Evolutionary conservation across 2,329 filamentous ascomycete genomes (phyloP).

Genomic region (Stagonosporopsis cucurbitacearum): DNA sequence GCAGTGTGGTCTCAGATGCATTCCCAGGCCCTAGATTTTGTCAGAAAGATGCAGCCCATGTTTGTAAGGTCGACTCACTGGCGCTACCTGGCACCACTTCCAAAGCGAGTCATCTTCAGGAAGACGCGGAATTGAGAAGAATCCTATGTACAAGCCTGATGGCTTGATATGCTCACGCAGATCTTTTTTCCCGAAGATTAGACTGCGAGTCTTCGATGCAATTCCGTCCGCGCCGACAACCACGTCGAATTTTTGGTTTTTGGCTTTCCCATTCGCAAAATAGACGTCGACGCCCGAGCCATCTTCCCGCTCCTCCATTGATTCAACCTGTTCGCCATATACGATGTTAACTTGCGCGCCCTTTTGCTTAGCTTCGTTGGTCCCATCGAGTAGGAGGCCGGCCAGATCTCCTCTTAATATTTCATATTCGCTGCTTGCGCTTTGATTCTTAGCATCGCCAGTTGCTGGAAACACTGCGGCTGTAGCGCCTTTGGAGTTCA

Average conservation of each 20-base stretch:
- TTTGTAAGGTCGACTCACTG: background rate
- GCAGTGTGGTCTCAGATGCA: conserved; percentile 38
- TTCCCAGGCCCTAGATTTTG: conserved; percentile 20
- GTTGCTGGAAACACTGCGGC: conserved; percentile 33
- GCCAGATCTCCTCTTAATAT: conserved; percentile 45
- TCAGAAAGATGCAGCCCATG: background rate
- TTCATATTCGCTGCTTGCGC: conserved; percentile 41
- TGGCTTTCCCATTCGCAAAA: conserved; percentile 30
- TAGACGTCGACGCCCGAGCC: conserved; percentile 28
- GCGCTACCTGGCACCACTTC: conserved; percentile 35
- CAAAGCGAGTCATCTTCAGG: conserved; percentile 29
- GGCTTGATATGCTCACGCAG: conserved; percentile 27
- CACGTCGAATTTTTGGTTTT: conserved; percentile 35
- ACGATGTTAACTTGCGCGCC: conserved; percentile 25
- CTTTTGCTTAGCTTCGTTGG: conserved; percentile 22
- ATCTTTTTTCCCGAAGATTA: conserved; percentile 34
- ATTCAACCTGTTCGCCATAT: conserved; percentile 32
- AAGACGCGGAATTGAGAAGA: conserved; percentile 38
- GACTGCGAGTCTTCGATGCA: conserved; percentile 29
- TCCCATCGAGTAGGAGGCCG: conserved; percentile 40
- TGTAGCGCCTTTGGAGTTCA: conserved; percentile 32
- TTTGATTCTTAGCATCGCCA: conserved; percentile 25
- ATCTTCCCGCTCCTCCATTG: conserved; percentile 27
- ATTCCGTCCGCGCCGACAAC: conserved; percentile 41
- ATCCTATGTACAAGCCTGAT: conserved; percentile 38